Evolutionary conservation across 805 yeast species (phyloP).

Genomic region (Kuraishia molischiana): DNA sequence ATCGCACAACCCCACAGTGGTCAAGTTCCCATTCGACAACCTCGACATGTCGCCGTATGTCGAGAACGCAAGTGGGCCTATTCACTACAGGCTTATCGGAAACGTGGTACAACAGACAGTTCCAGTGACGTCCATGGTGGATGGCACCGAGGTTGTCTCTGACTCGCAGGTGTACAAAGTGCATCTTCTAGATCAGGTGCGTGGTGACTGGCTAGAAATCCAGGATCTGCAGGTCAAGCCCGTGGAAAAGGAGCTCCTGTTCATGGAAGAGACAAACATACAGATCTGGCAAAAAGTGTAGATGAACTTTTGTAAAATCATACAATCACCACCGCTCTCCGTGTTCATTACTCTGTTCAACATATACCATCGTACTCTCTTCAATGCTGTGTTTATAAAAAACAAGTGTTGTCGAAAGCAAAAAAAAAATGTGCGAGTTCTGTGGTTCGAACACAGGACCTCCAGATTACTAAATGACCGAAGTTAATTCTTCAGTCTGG

Average conservation of each 20-base stretch:
- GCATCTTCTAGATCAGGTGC: slow-evolving; percentile 29
- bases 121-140: background rate
- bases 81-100: slow-evolving; percentile 32
- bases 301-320: background rate
- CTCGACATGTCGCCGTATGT: slow-evolving; percentile 26
- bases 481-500: slow-evolving; percentile 6
- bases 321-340: background rate
- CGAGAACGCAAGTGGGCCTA: slow-evolving; percentile 9
- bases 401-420: too few relatives aligned
- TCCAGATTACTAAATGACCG: background rate
- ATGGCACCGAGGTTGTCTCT: background rate
- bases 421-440: background rate
- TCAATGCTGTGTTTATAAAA: background rate
- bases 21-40: slow-evolving; percentile 38
- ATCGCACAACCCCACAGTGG: slow-evolving; percentile 49
- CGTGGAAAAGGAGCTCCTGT: slow-evolving; percentile 48
- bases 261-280: slow-evolving; percentile 50
- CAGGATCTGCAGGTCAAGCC: slow-evolving; percentile 36
- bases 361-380: background rate
- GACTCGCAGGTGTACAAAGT: slow-evolving; percentile 32
- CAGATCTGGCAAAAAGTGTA: slow-evolving; percentile 51
- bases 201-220: slow-evolving; percentile 48
- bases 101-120: slow-evolving; percentile 35
- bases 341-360: background rate
- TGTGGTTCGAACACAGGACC: background rate